Evolutionary conservation across 495 filamentous ascomycete species (phyloP).

Genomic region (Penicillium ochrochloron): DNA sequence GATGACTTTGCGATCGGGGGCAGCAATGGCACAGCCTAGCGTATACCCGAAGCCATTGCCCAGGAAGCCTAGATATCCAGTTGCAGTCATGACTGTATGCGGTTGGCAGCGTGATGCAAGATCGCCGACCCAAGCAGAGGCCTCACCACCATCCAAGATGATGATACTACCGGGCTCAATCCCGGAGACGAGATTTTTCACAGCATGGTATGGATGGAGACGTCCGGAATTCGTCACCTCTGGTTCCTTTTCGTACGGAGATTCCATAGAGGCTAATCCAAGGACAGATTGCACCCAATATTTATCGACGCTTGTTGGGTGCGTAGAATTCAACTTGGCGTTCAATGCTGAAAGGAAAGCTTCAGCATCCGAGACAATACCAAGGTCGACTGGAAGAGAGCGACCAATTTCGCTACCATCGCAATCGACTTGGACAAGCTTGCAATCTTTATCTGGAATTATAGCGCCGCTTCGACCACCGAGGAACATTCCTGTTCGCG

Average conservation of each 20-base stretch:
- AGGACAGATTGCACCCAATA: constrained; percentile 27
- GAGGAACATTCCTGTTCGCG: constrained; percentile 37
- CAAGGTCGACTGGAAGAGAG: constrained; percentile 29
- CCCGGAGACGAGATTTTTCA: constrained; percentile 27
- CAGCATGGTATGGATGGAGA: constrained; percentile 36
- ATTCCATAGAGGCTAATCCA: constrained; percentile 17
- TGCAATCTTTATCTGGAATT: constrained; percentile 30
- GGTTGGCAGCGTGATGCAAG: constrained; percentile 18
- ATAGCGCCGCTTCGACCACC: constrained; percentile 31
- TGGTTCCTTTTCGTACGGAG: constrained; percentile 28
- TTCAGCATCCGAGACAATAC: constrained; percentile 31
- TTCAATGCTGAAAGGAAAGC: constrained; percentile 26
- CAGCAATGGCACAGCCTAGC: constrained; percentile 31
- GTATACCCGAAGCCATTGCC: constrained; percentile 36
- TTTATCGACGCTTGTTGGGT: constrained; percentile 14
- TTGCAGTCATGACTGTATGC: constrained; percentile 26
- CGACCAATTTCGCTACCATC: constrained; percentile 35
- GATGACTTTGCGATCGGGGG: constrained; percentile 28
- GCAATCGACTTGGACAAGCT: constrained; percentile 33
- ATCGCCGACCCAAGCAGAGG: constrained; percentile 27
- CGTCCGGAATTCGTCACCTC: constrained; percentile 18
- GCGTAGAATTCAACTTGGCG: constrained; percentile 4
- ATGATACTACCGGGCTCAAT: constrained; percentile 33
- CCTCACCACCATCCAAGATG: constrained; percentile 35
- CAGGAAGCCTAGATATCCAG: constrained; percentile 32